Percentiles rank a stretch among this genome's conserved stretches.
Evolutionary conservation across 805 yeast species (phyloP).

Genomic region (Lachancea quebecensis): DNA sequence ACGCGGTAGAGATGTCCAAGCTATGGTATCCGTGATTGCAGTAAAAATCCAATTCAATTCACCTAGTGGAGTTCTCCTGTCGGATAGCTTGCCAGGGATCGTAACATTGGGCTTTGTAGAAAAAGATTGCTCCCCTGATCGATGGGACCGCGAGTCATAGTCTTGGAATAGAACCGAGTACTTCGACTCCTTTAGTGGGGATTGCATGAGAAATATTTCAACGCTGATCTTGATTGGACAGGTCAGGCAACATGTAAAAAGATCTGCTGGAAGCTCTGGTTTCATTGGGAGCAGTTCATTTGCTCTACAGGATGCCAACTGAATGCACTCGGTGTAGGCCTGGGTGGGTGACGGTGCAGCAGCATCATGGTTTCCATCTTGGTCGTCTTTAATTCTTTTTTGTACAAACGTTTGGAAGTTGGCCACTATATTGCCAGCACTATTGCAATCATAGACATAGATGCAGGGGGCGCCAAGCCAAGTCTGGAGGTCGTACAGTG

Average conservation of each 20-base stretch:
- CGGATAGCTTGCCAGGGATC: conserved; percentile 87
- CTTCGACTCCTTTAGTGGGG: conserved; percentile 47
- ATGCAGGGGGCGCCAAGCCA: conserved; percentile 98
- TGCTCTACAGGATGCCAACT: conserved; percentile 84
- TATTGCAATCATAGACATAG: conserved; percentile 88
- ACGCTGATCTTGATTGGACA: conserved; percentile 93
- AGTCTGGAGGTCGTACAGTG: conserved; percentile 87
- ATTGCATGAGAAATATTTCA: conserved; percentile 84
- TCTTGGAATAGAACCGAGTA: conserved; percentile 36
- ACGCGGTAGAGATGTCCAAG: conserved; percentile 88
- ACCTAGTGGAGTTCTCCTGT: conserved; percentile 90
- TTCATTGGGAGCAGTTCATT: conserved; percentile 86
- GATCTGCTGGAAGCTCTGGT: conserved; percentile 92
- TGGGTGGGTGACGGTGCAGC: conserved; percentile 39
- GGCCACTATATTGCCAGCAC: conserved; percentile 87
- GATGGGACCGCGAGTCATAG: conserved; percentile 23
- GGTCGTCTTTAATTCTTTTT: conserved; percentile 81
- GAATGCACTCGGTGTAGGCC: conserved; percentile 77
- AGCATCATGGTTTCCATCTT: conserved; percentile 43
- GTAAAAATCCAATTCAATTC: conserved; percentile 97
- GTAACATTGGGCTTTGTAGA: conserved; percentile 37
- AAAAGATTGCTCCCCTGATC: conserved; percentile 14
- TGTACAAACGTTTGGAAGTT: conserved; percentile 88
- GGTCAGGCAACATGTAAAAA: conserved; percentile 91
- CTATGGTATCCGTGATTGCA: conserved; percentile 95